Conservation (phyloP, 306 rosid genomes). For the Dryas alaskensis region DNA sequence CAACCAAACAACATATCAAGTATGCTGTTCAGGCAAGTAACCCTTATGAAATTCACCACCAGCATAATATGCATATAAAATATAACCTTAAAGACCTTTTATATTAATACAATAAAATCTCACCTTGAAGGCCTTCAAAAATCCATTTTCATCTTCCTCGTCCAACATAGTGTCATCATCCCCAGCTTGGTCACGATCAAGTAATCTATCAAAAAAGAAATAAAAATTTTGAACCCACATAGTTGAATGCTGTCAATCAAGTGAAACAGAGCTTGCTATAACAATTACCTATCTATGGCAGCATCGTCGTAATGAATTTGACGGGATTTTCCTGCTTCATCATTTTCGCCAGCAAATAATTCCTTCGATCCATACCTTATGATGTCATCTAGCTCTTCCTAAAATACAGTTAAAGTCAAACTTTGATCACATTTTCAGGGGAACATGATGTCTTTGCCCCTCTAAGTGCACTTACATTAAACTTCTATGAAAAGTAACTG, state of each 20-base stretch:
- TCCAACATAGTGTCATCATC: constrained; percentile 80
- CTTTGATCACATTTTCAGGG: constrained; percentile 29
- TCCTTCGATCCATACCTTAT: constrained; percentile 95
- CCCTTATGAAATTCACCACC: constrained; percentile 16
- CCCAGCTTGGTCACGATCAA: constrained; percentile 89
- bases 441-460: constrained; percentile 2
- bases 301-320: constrained; percentile 97
- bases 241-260: constrained; percentile 15
- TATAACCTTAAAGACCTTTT: constrained; percentile 63
- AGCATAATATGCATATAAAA: constrained; percentile 20
- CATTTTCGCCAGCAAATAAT: constrained; percentile 94
- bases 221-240: constrained; percentile 16
- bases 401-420: constrained; percentile 24
- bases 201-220: constrained; percentile 53
- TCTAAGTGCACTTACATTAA: neutral
- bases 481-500: neutral
- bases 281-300: constrained; percentile 80
- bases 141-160: constrained; percentile 93
- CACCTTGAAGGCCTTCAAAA: constrained; percentile 95
- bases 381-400: constrained; percentile 99
- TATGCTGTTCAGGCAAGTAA: constrained; percentile 16
- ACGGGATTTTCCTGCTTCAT: constrained; percentile 89
- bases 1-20: constrained; percentile 2
- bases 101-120: constrained; percentile 9
- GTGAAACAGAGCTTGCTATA: neutral